phyloP scores from a whole-genome alignment of 2,329 filamentous ascomycete genomes.

The Aphanocladium album region DNA sequence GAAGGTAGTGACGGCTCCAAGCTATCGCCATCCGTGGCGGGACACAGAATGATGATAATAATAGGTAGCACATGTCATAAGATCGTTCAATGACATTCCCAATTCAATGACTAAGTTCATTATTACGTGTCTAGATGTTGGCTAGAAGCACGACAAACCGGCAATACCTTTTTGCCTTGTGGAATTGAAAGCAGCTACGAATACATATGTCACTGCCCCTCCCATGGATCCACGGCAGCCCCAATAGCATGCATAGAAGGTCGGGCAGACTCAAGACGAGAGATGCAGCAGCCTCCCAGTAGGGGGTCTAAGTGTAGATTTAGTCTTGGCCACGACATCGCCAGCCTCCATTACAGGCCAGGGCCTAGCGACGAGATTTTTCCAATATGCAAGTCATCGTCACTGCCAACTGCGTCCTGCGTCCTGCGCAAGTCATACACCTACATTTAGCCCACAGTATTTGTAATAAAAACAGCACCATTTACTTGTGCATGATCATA shows the following conservation, averaged over 20 bases:
- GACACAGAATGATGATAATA: too few relatives aligned
- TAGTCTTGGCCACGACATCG: background rate
- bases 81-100: background rate
- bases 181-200: background rate
- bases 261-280: background rate
- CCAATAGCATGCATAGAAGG: background rate
- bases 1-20: too few relatives aligned
- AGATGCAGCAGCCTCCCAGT: background rate
- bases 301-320: background rate
- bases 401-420: background rate
- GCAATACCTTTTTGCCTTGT: background rate
- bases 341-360: background rate
- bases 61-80: background rate
- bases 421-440: background rate
- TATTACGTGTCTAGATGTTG: background rate
- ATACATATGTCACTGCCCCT: constrained; percentile 3
- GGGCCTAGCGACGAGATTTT: background rate
- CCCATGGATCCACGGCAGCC: background rate
- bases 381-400: background rate
- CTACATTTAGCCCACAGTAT: background rate
- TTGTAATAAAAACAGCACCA: background rate
- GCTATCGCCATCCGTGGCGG: too few relatives aligned
- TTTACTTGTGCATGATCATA: background rate
- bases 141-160: background rate
- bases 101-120: background rate